Evolutionary conservation across 805 yeast species (phyloP).

Genomic region (Cyberlindnera bimundalis): DNA sequence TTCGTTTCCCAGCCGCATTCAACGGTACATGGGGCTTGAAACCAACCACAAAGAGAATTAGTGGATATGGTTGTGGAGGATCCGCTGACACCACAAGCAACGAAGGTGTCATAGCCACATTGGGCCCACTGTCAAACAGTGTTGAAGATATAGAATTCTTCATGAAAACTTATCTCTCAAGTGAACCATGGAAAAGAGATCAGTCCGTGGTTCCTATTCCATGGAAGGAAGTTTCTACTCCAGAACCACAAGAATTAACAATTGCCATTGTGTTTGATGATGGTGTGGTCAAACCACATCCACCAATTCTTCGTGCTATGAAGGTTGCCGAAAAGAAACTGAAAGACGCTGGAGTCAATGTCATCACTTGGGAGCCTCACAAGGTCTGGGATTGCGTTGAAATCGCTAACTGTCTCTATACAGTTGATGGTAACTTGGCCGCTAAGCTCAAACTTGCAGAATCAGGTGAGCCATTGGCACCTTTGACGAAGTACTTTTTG

Average conservation of each 20-base stretch:
- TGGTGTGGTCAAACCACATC: constrained; percentile 61
- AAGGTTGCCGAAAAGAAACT: constrained; percentile 51
- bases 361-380: constrained; percentile 56
- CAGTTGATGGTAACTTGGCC: constrained; percentile 63
- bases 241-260: constrained; percentile 41
- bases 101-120: constrained; percentile 60
- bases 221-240: constrained; percentile 35
- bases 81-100: constrained; percentile 25
- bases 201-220: constrained; percentile 34
- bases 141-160: constrained; percentile 63
- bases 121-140: constrained; percentile 66
- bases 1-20: constrained; percentile 65
- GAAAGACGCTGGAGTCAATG: constrained; percentile 53
- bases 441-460: constrained; percentile 48
- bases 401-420: constrained; percentile 51
- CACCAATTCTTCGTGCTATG: constrained; percentile 59
- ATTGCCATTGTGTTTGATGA: constrained; percentile 63
- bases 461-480: constrained; percentile 71
- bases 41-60: constrained; percentile 54
- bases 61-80: constrained; percentile 29
- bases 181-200: constrained; percentile 49
- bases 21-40: constrained; percentile 57
- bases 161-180: constrained; percentile 48
- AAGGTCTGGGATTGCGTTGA: constrained; percentile 55
- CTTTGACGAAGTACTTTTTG: constrained; percentile 60